Evolutionary conservation across 2,329 filamentous ascomycete species (phyloP).

Genomic region (Fusarium sp.): DNA sequence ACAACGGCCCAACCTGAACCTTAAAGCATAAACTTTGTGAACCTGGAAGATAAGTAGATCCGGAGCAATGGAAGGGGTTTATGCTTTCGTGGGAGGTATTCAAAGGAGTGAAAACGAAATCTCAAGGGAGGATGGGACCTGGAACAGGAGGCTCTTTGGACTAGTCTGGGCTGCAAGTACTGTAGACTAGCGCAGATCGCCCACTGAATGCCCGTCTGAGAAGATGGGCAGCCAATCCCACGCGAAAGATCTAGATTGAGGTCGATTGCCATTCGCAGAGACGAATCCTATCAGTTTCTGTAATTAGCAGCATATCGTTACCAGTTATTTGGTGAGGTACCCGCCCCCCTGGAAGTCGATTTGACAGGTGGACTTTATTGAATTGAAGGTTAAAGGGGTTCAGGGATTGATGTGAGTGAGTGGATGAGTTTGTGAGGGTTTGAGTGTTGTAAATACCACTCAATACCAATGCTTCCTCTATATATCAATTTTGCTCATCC

Average conservation of each 20-base stretch:
- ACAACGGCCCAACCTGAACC: conserved; percentile 13
- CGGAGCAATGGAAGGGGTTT: conserved; percentile 6
- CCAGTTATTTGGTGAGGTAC: conserved; percentile 1
- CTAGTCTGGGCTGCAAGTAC: conserved; percentile 7
- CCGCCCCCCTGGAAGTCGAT: conserved; percentile 35
- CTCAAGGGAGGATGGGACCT: conserved; percentile 3
- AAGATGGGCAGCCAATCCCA: conserved; percentile 27
- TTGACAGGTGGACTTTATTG: conserved; percentile 19
- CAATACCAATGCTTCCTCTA: too few relatives aligned
- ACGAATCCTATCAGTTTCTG: not conserved
- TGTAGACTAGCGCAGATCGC: conserved; percentile 20
- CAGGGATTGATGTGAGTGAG: not conserved
- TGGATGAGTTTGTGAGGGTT: not conserved
- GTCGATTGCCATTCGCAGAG: conserved; percentile 28
- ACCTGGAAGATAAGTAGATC: not conserved
- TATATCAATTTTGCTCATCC: too few relatives aligned
- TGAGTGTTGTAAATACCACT: too few relatives aligned
- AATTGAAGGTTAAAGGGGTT: conserved; percentile 2
- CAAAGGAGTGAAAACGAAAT: conserved; percentile 15
- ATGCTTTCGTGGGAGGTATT: conserved; percentile 32
- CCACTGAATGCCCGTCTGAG: conserved; percentile 22
- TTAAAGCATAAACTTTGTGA: conserved; percentile 1
- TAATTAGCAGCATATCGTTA: conserved; percentile 18
- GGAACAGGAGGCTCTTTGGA: conserved; percentile 27
- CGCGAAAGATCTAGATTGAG: conserved; percentile 31